A percentile compares a stretch with the other conserved stretches of the same genome.
Conservation (phyloP, 2,329 filamentous ascomycete species). For the Beauveria rudraprayagi region DNA sequence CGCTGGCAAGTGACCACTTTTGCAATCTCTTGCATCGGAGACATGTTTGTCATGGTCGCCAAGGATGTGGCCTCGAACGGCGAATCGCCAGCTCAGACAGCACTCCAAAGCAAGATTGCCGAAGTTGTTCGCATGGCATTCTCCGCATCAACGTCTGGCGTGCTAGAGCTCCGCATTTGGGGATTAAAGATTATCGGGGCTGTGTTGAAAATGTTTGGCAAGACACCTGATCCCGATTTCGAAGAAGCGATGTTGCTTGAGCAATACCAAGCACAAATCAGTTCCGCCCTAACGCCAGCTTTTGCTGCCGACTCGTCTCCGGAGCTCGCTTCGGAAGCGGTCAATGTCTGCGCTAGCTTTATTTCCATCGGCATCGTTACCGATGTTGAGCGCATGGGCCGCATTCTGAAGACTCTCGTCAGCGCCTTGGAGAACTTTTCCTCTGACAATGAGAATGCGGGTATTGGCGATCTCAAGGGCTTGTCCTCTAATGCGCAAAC, state of each 20-base stretch:
- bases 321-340: conserved; percentile 88
- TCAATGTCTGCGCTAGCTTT: conserved; percentile 97
- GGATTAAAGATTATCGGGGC: conserved; percentile 91
- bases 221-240: conserved; percentile 92
- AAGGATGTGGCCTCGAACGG: conserved; percentile 73
- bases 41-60: conserved; percentile 69
- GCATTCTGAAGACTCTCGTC: conserved; percentile 89
- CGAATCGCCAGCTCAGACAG: conserved; percentile 67
- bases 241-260: conserved; percentile 93
- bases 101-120: conserved; percentile 74
- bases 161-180: conserved; percentile 82
- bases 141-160: conserved; percentile 89
- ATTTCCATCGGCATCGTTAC: conserved; percentile 96
- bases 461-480: conserved; percentile 87
- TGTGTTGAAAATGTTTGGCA: conserved; percentile 91
- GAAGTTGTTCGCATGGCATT: conserved; percentile 97
- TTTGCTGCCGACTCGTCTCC: conserved; percentile 95
- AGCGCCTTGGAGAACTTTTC: conserved; percentile 89
- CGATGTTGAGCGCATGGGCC: conserved; percentile 96
- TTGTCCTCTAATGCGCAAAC: conserved; percentile 93
- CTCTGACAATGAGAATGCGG: conserved; percentile 67
- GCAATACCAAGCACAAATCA: conserved; percentile 97
- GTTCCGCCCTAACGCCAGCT: conserved; percentile 88
- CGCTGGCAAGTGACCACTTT: conserved; percentile 95
- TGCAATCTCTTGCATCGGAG: conserved; percentile 79